A percentile compares a stretch with the other conserved stretches of the same genome.
Conservation (phyloP, 495 filamentous ascomycete genomes). For the Cenococcum geophilum region DNA sequence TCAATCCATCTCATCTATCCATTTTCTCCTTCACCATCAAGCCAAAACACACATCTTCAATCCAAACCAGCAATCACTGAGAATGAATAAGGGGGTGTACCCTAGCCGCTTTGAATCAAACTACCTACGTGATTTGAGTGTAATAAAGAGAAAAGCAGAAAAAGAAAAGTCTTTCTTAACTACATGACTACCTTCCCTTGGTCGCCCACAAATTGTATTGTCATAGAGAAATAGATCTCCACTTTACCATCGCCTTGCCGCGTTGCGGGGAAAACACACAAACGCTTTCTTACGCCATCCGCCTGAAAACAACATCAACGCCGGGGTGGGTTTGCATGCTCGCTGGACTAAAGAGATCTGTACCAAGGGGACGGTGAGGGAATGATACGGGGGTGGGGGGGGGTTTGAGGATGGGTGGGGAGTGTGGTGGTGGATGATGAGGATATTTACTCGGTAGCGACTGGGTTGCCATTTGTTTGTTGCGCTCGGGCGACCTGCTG, state of each 20-base stretch:
- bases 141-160: neutral
- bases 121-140: neutral
- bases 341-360: neutral
- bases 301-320: conserved; percentile 7
- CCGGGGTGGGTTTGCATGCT: conserved; percentile 5
- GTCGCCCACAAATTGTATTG: conserved; percentile 2
- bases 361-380: conserved; percentile 2
- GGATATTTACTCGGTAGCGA: neutral
- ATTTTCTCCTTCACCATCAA: too few species aligned
- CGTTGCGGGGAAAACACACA: neutral
- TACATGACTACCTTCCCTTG: conserved; percentile 1
- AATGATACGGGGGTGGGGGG: neutral
- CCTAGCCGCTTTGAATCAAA: neutral
- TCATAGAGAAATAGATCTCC: neutral
- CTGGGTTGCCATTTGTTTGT: conserved; percentile 5
- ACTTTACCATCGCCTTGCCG: neutral
- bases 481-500: conserved; percentile 21
- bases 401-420: neutral
- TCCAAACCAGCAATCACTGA: too few species aligned
- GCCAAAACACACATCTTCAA: too few species aligned
- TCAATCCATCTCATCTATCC: too few species aligned
- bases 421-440: neutral
- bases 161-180: neutral
- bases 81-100: neutral
- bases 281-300: neutral